Base-by-base conservation (phyloP, 1,284 basidiomycete species). In the Trametes pubescens region DNA sequence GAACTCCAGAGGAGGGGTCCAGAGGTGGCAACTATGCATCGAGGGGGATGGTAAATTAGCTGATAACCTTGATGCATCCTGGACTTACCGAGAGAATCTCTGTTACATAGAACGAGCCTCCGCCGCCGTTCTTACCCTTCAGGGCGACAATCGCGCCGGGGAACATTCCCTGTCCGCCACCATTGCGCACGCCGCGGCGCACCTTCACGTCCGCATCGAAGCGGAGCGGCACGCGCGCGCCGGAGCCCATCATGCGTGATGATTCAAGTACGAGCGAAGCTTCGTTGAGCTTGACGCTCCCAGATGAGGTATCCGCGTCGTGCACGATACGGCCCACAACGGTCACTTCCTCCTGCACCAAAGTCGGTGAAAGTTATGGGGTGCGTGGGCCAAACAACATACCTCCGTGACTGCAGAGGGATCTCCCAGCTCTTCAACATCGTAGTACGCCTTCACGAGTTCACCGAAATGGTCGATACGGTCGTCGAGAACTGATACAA, bases 51-150 rank as follows among this genome's bases (percentile, higher is more conserved):
- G 40, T 43, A 66, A 47, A 66, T 47, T 26, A 24, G 38, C 48
- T 51, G 24, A 40, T 49, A 18, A 74, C 73, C 65, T 51, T 2
- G n/a, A 14, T 6, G 14, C 0, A 16, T 47, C 44, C 44, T 10
- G 9, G 24, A 75, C 81, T 62, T 67, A 92, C 95, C 70, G 90
- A 82, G 40, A 98, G 77, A 14, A 98, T 82, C 73, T 99, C 95
- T 29, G 88, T 87, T 0, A 92, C 96, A 16, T 89, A 83, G 74
- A 98, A 99, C 75, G 87, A 89, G 2, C 88, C 90, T 5, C 94
- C 96, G 1, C 95, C 94, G 2, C 95, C 96, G 75, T 99, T 99
- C 72, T 87, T 86, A 0, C 98, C 98, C 69, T 88, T 92, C n/a
- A 98, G 75, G 2, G 92, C 94, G 0, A 93, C 90, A 51, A 99